Base-by-base conservation (phyloP, 2,329 filamentous ascomycete genomes). In the Sclerotinia borealis region DNA sequence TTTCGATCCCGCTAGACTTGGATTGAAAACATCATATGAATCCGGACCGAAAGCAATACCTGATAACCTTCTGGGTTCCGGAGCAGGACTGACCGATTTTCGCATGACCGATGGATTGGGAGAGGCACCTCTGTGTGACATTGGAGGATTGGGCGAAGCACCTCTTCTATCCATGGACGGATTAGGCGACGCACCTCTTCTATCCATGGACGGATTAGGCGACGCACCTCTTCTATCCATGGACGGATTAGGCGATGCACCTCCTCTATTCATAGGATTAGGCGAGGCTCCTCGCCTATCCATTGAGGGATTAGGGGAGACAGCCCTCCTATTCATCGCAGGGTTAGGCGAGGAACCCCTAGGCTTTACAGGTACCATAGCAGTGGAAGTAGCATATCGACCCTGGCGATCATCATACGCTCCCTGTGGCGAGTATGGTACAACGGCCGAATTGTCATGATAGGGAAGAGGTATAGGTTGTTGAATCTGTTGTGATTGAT, bases 1-100 rank as follows among this genome's bases (percentile, higher is more conserved):
- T n/a, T 62, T 59, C 34, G 78, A 76, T 19, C 81, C 68, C 4
- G 75, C 76, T 22, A 73, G 50, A 36, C 59, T 71, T 4, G 89
- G 88, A 66, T 93, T 93, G 67, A 91, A 80, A 1, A 84, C 81
- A 69, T 92, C 86, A 72, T 91, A 93, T 39, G 85, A 88, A 72
- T 93, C 90, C 0, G 90, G 90, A 0, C 86, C 85, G 70, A 91
- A 93, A 0, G 89, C 89, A 4, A 89, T 76, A 19, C 81, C 83
- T 2, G 87, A 89, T 6, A 84, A 70, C 56, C 83, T 78, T 64
- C 84, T 80, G 52, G 78, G 74, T n/a, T 68, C 80, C 2, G 90
- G 89, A 1, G 84, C 83, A 2, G 90, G 88, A 69, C 89, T 92
- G 37, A 92, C 84, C 1, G 89, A 92, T 74, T 93, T 93, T 59